These are phyloP conservation scores for Kurtzmaniella quercitrusa DNA, from an alignment of 1,139 yeast species.

Conservation along the genomic window DNA sequence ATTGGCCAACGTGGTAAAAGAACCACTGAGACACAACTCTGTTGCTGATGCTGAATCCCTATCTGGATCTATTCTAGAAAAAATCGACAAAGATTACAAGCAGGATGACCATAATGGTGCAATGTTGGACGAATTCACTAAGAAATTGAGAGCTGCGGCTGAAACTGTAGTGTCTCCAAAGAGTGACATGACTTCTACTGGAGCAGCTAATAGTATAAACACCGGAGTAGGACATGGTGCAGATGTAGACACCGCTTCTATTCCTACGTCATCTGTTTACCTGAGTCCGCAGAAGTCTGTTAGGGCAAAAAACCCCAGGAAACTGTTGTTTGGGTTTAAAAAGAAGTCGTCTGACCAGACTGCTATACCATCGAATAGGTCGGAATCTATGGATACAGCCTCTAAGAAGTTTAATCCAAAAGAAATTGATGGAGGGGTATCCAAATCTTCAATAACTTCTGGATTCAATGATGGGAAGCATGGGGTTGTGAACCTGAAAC, in stretches of 20 bases:
- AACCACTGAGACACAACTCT: slow-evolving; percentile 6
- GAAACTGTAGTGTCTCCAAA: slow-evolving; percentile 1
- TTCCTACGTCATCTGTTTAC: neutral
- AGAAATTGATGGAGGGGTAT: neutral
- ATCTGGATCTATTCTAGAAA: slow-evolving; percentile 4
- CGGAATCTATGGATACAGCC: neutral
- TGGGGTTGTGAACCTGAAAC: no score
- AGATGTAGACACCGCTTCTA: slow-evolving; percentile 1
- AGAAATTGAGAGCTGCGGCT: slow-evolving; percentile 7
- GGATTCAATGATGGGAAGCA: no score
- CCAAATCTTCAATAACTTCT: no score
- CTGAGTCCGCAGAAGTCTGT: neutral
- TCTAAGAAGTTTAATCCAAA: neutral
- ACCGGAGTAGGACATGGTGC: neutral
- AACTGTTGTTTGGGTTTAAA: neutral
- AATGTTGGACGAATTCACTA: slow-evolving; percentile 7
- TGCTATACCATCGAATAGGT: neutral
- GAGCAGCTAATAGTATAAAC: neutral
- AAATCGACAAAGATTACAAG: neutral
- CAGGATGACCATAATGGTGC: slow-evolving; percentile 1
- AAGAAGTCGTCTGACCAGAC: neutral
- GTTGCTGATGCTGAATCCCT: slow-evolving; percentile 5
- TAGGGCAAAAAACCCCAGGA: neutral
- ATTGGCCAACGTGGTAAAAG: slow-evolving; percentile 3
- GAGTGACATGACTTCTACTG: neutral